A percentile compares a stretch with the other conserved stretches of the same genome.
phyloP scores from a whole-genome alignment of 1,284 basidiomycete genomes.

The Phlebopus sp. region DNA sequence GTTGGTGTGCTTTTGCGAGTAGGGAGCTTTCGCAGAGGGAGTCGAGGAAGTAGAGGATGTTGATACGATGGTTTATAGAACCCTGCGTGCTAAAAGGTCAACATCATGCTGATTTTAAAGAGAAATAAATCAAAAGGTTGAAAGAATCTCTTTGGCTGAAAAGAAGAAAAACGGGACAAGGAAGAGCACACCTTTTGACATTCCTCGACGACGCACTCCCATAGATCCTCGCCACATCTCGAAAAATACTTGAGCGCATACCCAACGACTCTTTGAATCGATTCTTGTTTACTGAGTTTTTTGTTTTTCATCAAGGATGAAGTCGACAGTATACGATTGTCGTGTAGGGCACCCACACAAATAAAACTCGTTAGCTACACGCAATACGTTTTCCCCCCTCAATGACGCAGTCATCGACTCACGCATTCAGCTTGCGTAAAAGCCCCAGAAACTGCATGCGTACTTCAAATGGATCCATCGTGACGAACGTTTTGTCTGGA shows the following conservation, averaged over 20 bases:
- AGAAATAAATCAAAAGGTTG: neutral
- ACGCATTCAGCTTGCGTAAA: conserved; percentile 77
- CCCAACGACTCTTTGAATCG: conserved; percentile 85
- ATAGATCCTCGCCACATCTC: conserved; percentile 85
- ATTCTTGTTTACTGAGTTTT: conserved; percentile 76
- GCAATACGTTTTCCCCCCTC: neutral
- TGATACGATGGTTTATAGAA: conserved; percentile 87
- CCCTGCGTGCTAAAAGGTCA: conserved; percentile 48
- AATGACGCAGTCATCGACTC: conserved; percentile 39
- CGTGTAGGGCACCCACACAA: no score
- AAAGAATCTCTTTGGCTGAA: no score
- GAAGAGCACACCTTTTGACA: conserved; percentile 75
- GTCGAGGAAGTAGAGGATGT: conserved; percentile 91
- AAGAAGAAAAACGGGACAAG: neutral
- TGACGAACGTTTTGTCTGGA: neutral
- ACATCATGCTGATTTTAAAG: neutral
- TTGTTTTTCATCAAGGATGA: no score
- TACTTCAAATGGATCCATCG: conserved; percentile 89
- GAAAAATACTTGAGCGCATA: conserved; percentile 85
- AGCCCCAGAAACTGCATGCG: conserved; percentile 80
- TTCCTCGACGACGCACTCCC: conserved; percentile 93
- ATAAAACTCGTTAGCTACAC: no score
- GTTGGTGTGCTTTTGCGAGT: conserved; percentile 53
- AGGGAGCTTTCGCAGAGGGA: conserved; percentile 79
- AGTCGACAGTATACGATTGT: no score